These are phyloP conservation scores for Fusarium brachygibbosum DNA, from an alignment of 2,329 filamentous ascomycete genomes.

Conservation along the genomic window DNA sequence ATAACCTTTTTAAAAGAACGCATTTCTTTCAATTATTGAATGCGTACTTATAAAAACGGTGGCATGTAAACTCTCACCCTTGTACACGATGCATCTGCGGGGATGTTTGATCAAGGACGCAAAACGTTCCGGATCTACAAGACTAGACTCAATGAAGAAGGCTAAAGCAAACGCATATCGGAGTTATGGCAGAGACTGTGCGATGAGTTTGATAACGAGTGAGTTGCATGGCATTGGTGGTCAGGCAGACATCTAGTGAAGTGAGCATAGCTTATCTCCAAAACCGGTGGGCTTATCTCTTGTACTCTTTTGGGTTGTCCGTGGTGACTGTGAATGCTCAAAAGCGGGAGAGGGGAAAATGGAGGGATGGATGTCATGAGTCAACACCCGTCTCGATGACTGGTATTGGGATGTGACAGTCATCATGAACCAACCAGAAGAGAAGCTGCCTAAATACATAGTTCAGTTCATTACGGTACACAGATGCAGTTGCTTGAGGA, in stretches of 20 bases:
- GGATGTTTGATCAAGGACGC: conserved; percentile 18
- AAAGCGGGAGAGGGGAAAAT: conserved; percentile 13
- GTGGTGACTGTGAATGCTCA: conserved; percentile 12
- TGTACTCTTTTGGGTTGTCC: conserved; percentile 2
- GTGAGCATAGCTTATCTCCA: conserved; percentile 30
- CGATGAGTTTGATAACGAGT: conserved; percentile 15
- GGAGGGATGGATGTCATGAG: conserved; percentile 31
- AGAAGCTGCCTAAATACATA: conserved; percentile 10
- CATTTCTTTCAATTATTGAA: too few species aligned
- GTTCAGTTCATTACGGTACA: background rate
- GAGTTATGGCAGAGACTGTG: conserved; percentile 10
- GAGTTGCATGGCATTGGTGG: conserved; percentile 15
- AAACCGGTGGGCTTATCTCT: conserved; percentile 24
- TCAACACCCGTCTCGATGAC: conserved; percentile 35
- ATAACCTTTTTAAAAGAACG: too few species aligned
- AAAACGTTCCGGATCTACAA: conserved; percentile 35
- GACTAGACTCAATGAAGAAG: conserved; percentile 34
- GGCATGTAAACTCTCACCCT: conserved; percentile 7
- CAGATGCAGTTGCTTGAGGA: background rate
- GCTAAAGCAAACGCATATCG: conserved; percentile 16
- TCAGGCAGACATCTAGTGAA: conserved; percentile 11
- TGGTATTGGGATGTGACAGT: conserved; percentile 25
- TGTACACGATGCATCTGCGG: conserved; percentile 25
- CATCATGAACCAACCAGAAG: conserved; percentile 30
- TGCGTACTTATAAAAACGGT: background rate